Percentiles rank a stretch among this genome's conserved stretches.
Conservation (phyloP, 2,329 filamentous ascomycete genomes). For the Fusarium austroafricanum region DNA sequence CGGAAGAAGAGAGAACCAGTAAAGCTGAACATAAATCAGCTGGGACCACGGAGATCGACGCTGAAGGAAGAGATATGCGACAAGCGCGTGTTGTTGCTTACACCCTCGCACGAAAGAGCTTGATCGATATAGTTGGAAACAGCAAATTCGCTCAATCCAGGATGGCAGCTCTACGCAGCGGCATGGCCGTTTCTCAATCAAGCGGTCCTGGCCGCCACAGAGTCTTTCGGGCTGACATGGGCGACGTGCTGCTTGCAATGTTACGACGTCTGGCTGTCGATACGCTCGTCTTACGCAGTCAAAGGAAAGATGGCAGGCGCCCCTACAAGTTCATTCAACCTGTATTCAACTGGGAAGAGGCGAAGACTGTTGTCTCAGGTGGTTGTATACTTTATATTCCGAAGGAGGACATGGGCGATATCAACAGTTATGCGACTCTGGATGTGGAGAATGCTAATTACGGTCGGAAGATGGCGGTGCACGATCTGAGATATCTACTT, state of each 20-base stretch:
- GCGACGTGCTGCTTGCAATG: constrained; percentile 61
- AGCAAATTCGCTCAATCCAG: not conserved
- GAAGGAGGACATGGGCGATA: constrained; percentile 35
- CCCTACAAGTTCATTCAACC: constrained; percentile 54
- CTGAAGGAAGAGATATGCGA: not conserved
- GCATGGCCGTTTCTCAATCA: constrained; percentile 39
- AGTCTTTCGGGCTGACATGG: constrained; percentile 65
- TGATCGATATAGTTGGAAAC: constrained; percentile 44
- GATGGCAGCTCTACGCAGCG: constrained; percentile 42
- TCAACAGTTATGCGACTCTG: constrained; percentile 59
- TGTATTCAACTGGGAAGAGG: constrained; percentile 58
- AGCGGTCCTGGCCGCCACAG: not conserved
- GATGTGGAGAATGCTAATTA: constrained; percentile 52
- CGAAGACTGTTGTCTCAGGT: constrained; percentile 53
- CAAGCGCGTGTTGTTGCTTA: constrained; percentile 41
- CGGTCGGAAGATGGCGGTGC: constrained; percentile 59
- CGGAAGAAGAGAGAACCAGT: not conserved
- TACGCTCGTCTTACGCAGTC: constrained; percentile 52
- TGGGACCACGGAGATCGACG: not conserved
- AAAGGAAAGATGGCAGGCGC: constrained; percentile 3
- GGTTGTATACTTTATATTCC: constrained; percentile 61
- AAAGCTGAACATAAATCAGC: not conserved
- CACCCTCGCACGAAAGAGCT: constrained; percentile 45
- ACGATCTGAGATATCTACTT: constrained; percentile 64
- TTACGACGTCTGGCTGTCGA: constrained; percentile 62